Evolutionary conservation across 768 basidiomycete species (phyloP).

Genomic region (Rhodotorula kratochvilovae): DNA sequence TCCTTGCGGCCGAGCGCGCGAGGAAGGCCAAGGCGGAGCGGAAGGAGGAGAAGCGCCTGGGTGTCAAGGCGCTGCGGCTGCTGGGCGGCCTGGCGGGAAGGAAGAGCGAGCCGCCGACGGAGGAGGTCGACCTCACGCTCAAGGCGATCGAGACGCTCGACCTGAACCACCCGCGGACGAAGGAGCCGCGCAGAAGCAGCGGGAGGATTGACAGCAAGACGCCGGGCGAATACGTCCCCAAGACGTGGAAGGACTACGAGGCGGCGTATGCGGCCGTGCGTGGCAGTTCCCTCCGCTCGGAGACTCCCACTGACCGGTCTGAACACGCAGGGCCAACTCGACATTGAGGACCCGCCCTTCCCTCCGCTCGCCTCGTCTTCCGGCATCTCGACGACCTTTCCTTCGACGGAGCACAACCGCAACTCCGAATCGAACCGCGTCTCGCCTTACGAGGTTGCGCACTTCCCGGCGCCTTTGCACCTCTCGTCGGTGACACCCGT

Average conservation of each 20-base stretch:
- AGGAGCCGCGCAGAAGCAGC: neutral
- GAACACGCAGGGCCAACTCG: slow-evolving; percentile 12
- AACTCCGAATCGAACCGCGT: neutral
- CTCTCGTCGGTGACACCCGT: slow-evolving; percentile 8
- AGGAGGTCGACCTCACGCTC: neutral
- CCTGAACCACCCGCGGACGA: neutral
- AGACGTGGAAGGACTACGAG: slow-evolving; percentile 16
- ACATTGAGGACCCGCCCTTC: slow-evolving; percentile 23
- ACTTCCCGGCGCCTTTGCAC: slow-evolving; percentile 22
- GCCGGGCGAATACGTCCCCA: neutral
- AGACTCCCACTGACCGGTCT: neutral
- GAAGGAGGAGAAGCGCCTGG: neutral
- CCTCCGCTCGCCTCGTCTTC: neutral
- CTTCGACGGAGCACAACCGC: neutral
- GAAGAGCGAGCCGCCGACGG: neutral
- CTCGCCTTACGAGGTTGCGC: slow-evolving; percentile 19
- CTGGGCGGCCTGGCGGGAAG: neutral
- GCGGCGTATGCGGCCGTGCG: slow-evolving; percentile 13
- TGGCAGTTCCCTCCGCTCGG: neutral
- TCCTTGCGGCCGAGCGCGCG: neutral
- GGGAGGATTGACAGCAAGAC: slow-evolving; percentile 3
- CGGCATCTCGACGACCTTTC: neutral
- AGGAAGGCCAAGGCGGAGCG: neutral
- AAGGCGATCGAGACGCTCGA: neutral
- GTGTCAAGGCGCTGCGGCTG: neutral